Base-by-base conservation (phyloP, 1,284 basidiomycete genomes). In the Naganishia sp. region DNA sequence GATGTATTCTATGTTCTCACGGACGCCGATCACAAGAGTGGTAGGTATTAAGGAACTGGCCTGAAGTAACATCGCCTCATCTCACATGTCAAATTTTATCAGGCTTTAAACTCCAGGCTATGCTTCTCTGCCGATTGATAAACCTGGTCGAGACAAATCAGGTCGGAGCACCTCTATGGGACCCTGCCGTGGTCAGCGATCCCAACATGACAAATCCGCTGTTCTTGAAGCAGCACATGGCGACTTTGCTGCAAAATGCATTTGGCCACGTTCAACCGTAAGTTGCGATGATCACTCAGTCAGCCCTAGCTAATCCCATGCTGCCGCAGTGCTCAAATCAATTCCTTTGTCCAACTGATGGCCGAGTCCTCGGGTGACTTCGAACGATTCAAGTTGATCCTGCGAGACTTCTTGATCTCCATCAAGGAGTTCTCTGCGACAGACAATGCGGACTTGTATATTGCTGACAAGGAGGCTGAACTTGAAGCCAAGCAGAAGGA, bases 1-100 rank as follows among this genome's bases (percentile, higher is more conserved):
- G 96, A 99, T 78, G 92, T 93, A 67, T 96, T 99, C 85, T 98
- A 90, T 75, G 95, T 99, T 55, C 85, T 99, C 61, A 99, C 95
- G 31, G 95, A 99, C 77, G 88, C 95, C 15, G 95, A 98, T 79
- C 95, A 99, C 84, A 98, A 99, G 87, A 93, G 91, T 75, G 94
- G 82, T 81, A 66, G 68, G 80, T 72, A 31, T 5, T 5, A 23
- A 16, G 1, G 13, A 28, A 50, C 21, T 21, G 4, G 6, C 13
- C 2, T 16, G 3, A 15, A 3, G 2, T 16, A 25, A 9, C 18
- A 11, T 61, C 31, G 23, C 23, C n/a, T 36, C 21, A 23, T 46
- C 55, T 65, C 2, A 66, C 28, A 21, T 43, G 13, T 44, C n/a
- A 13, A 23, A 15, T 23, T 31, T 1, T 18, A 39, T 3, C 69